Conservation (phyloP, 805 yeast species). For the Hanseniaspora guilliermondii region DNA sequence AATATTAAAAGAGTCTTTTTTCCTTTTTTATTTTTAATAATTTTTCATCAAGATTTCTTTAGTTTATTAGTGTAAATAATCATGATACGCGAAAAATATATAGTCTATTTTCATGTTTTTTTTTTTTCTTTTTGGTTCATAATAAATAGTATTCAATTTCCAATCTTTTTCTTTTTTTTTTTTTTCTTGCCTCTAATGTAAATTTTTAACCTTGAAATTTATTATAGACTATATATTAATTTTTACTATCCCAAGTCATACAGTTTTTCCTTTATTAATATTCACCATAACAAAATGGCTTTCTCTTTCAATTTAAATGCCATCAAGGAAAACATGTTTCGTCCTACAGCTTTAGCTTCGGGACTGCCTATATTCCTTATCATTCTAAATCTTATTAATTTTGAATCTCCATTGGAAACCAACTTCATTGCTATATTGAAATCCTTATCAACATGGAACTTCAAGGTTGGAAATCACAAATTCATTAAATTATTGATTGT, state of each 20-base stretch:
- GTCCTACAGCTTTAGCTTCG: slow-evolving; percentile 12
- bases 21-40: too few species aligned
- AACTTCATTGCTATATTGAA: slow-evolving; percentile 6
- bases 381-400: neutral
- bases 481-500: neutral
- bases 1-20: too few species aligned
- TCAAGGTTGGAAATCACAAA: neutral
- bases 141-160: too few species aligned
- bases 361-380: slow-evolving; percentile 10
- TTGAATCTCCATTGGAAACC: slow-evolving; percentile 13
- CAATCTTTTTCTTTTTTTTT: too few species aligned
- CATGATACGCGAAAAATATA: too few species aligned
- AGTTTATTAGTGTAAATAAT: too few species aligned
- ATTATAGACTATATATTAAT: too few species aligned
- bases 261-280: neutral
- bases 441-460: slow-evolving; percentile 11
- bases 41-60: neutral
- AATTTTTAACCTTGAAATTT: too few species aligned
- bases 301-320: neutral
- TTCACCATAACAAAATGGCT: neutral
- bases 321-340: neutral
- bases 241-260: neutral
- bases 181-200: too few species aligned
- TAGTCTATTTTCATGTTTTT: too few species aligned
- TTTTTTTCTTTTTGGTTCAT: too few species aligned